Conservation (phyloP, 2,329 filamentous ascomycete species). For the Phaeosphaeriaceae sp. region DNA sequence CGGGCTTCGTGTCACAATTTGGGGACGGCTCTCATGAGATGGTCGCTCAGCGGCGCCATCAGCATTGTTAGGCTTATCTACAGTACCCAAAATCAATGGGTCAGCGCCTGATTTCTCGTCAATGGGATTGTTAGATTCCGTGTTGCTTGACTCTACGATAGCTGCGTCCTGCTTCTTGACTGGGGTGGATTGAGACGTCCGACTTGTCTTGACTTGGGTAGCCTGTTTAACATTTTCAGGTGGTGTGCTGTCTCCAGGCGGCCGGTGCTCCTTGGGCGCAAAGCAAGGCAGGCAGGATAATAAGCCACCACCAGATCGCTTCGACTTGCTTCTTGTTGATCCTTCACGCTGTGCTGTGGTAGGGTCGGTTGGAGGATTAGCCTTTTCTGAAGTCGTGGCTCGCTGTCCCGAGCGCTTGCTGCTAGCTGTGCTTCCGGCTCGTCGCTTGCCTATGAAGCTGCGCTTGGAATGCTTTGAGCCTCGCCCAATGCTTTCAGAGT, state of each 20-base stretch:
- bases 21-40: slow-evolving; percentile 30
- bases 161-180: slow-evolving; percentile 50
- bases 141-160: slow-evolving; percentile 51
- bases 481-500: slow-evolving; percentile 53
- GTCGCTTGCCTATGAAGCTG: slow-evolving; percentile 53
- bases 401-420: slow-evolving; percentile 53
- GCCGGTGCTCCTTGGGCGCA: slow-evolving; percentile 65
- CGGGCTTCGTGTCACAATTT: slow-evolving; percentile 40
- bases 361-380: slow-evolving; percentile 39
- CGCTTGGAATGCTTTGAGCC: slow-evolving; percentile 53
- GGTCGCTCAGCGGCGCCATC: slow-evolving; percentile 31
- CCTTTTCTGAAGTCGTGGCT: slow-evolving; percentile 50
- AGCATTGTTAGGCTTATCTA: slow-evolving; percentile 30
- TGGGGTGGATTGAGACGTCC: slow-evolving; percentile 58
- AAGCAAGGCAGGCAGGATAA: slow-evolving; percentile 70
- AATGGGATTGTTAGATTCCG: slow-evolving; percentile 53
- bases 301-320: slow-evolving; percentile 50
- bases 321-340: slow-evolving; percentile 48
- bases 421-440: slow-evolving; percentile 55
- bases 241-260: slow-evolving; percentile 49
- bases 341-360: slow-evolving; percentile 38
- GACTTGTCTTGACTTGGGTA: slow-evolving; percentile 37
- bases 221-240: slow-evolving; percentile 54
- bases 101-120: slow-evolving; percentile 51
- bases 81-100: slow-evolving; percentile 24